Percentiles rank a stretch among this genome's conserved stretches.
Evolutionary conservation across 352 stramenopile genomes (phyloP).

Genomic region (Phytophthora citrophthora): DNA sequence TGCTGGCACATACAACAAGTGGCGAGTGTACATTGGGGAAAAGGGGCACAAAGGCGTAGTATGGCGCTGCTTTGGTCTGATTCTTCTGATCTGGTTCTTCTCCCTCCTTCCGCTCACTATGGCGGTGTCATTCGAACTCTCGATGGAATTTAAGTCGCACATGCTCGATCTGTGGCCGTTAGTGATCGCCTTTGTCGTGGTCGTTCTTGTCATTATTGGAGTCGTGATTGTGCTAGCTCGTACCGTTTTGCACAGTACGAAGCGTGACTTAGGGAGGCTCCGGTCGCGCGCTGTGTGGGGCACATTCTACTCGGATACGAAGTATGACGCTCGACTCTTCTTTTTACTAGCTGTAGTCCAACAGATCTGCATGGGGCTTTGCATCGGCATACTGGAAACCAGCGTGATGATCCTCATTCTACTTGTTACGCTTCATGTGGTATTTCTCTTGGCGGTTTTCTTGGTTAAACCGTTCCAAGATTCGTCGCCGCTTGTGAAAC

Average conservation of each 20-base stretch:
- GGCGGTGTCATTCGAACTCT: constrained; percentile 57
- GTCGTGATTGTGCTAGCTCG: constrained; percentile 41
- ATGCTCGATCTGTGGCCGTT: constrained; percentile 20
- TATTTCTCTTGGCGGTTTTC: constrained; percentile 48
- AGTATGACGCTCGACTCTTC: constrained; percentile 54
- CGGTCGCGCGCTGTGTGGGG: constrained; percentile 53
- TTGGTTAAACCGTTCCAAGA: constrained; percentile 32
- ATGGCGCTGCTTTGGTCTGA: constrained; percentile 53
- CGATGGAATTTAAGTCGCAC: constrained; percentile 52
- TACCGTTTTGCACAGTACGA: constrained; percentile 37
- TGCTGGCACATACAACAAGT: constrained; percentile 8
- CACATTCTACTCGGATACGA: constrained; percentile 54
- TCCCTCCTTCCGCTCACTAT: constrained; percentile 55
- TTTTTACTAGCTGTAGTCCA: constrained; percentile 47
- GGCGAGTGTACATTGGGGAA: constrained; percentile 3
- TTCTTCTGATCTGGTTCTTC: constrained; percentile 60
- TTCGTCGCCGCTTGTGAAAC: constrained; percentile 14
- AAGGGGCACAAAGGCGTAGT: constrained; percentile 34
- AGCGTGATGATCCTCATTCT: constrained; percentile 48
- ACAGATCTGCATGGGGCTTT: constrained; percentile 55
- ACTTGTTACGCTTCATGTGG: constrained; percentile 45
- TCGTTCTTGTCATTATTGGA: constrained; percentile 36
- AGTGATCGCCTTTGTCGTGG: constrained; percentile 35
- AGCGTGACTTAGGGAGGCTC: constrained; percentile 41
- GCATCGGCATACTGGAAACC: constrained; percentile 48